Evolutionary conservation across 108 stramenopile genomes (phyloP).

Genomic region (Cyclotella distinguenda): DNA sequence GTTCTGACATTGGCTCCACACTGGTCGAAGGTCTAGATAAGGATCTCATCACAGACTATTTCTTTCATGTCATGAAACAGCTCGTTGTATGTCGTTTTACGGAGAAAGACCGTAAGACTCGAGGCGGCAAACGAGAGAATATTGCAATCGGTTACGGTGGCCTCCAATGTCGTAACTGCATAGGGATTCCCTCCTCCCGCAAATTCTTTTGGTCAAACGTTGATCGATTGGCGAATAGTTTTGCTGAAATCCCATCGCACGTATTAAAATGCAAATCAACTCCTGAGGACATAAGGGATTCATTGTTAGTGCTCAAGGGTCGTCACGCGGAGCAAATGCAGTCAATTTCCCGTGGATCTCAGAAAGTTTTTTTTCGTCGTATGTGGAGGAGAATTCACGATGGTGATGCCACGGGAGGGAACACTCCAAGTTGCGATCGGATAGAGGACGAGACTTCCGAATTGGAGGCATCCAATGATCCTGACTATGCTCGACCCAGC

Average conservation of each 20-base stretch:
- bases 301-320: slow-evolving; percentile 66
- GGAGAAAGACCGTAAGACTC: slow-evolving; percentile 83
- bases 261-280: slow-evolving; percentile 78
- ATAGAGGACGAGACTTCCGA: slow-evolving; percentile 1
- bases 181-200: slow-evolving; percentile 56
- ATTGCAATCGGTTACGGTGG: slow-evolving; percentile 84
- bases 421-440: background rate
- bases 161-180: slow-evolving; percentile 82
- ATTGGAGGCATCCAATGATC: too few species aligned
- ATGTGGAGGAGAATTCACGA: slow-evolving; percentile 85
- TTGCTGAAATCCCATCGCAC: slow-evolving; percentile 88
- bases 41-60: slow-evolving; percentile 80
- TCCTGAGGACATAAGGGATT: slow-evolving; percentile 66
- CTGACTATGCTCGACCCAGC: slow-evolving; percentile 1
- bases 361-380: slow-evolving; percentile 86
- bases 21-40: slow-evolving; percentile 32
- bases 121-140: slow-evolving; percentile 88
- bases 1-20: slow-evolving; percentile 32
- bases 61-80: slow-evolving; percentile 85
- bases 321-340: slow-evolving; percentile 80
- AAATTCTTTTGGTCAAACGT: slow-evolving; percentile 92
- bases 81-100: slow-evolving; percentile 78
- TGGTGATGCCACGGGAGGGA: slow-evolving; percentile 7
- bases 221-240: slow-evolving; percentile 84
- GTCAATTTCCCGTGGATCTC: slow-evolving; percentile 75